These are phyloP conservation scores for Hypomontagnella submonticulosa DNA, from an alignment of 495 filamentous ascomycete species.

Conservation along the genomic window DNA sequence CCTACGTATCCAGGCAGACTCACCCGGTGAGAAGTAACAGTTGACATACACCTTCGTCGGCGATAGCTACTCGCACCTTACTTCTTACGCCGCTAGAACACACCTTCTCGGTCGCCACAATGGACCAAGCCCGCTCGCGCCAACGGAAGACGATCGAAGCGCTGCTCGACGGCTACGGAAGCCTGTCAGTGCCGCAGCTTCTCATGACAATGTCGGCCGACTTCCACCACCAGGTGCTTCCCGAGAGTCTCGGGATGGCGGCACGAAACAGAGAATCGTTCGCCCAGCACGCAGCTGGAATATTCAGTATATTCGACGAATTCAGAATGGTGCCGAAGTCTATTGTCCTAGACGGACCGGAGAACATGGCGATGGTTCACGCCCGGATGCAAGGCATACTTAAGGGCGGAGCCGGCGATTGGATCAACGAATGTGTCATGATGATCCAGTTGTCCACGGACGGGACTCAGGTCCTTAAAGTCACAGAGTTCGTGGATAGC, in stretches of 20 bases:
- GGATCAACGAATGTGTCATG: conserved; percentile 57
- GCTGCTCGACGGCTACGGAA: conserved; percentile 52
- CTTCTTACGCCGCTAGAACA: conserved; percentile 2
- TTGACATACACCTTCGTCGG: conserved; percentile 23
- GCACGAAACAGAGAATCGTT: conserved; percentile 49
- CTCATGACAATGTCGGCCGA: conserved; percentile 44
- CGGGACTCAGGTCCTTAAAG: conserved; percentile 42
- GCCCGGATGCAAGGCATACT: conserved; percentile 51
- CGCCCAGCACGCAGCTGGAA: conserved; percentile 46
- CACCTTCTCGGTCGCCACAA: conserved; percentile 24
- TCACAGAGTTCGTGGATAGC: conserved; percentile 57
- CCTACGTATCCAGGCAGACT: conserved; percentile 23
- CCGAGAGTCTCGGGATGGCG: conserved; percentile 51
- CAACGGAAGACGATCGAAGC: conserved; percentile 43
- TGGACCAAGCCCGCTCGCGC: conserved; percentile 35
- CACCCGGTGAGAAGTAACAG: conserved; percentile 8
- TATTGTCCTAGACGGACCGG: conserved; percentile 49
- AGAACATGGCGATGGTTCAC: conserved; percentile 47
- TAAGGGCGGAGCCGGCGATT: conserved; percentile 38
- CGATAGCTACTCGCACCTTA: conserved; percentile 12
- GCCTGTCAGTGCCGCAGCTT: conserved; percentile 48
- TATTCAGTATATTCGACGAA: conserved; percentile 52
- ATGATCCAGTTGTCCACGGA: conserved; percentile 49
- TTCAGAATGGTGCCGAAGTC: conserved; percentile 53
- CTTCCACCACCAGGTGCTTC: conserved; percentile 54